Evolutionary conservation across 2,329 filamentous ascomycete species (phyloP), one percentile per base, ranked within the genome.

Genomic region (Furcasterigmium furcatum): DNA sequence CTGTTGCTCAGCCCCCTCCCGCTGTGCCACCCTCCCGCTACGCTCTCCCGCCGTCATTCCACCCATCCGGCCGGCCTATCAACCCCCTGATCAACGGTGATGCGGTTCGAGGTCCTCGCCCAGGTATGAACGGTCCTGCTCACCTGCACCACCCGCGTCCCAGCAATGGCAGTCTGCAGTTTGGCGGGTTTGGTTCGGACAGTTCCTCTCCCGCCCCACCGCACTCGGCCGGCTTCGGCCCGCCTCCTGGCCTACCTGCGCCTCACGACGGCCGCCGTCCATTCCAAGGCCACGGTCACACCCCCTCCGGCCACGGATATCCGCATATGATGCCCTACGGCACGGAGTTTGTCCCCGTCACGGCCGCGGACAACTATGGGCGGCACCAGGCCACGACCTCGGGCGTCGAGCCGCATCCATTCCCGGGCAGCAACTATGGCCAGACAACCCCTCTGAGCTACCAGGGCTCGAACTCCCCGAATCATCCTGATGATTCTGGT

Each of bases 381-480:
- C 59, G 66, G 40, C 66, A 65, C 9, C 47, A 64, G 4, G 59
- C 68, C 48, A 56, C 54, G 14, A 42, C 48, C 14, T 59, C 57
- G 9, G 63, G 60, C 8, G 52, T 61, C 44, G 66, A 71, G 25
- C 54, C 66, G 5, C 16, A 9, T 65, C 64, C 45, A 55, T 52
- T 36, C 53, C 56, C 5, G 57, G 20, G 38, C 24, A 30, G 61
- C 51, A 67, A 64, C 52, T 77, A 77, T 55, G 75, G 73, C 4
- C 76, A 79, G 2, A 72, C 75, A 2, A 81, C 79, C 2, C 76
- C 79, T 4, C 79, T 79, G 50, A 84, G 79, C 60, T 81, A 80
- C 55, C 80, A 82, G 45, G 80, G 74, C 29, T 84, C 81, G 3
- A 80, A 82, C 49, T 72, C 77, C 29, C 81, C 80, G 2, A 69